A percentile compares a stretch with the other conserved stretches of the same genome.
Conservation (phyloP, 805 yeast genomes). For the Barnettozyma populi region DNA sequence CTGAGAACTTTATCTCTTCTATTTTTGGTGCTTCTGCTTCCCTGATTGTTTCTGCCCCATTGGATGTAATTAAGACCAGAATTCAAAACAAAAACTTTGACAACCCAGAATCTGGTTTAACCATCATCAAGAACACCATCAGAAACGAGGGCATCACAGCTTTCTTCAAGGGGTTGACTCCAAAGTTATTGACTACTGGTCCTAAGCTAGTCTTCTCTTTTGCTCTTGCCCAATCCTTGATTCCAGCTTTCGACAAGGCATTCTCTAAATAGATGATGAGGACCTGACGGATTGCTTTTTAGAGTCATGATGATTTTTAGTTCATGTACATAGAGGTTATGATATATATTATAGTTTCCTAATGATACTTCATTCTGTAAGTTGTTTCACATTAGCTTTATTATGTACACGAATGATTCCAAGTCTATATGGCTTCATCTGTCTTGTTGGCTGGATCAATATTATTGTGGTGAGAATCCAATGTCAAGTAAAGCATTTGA, state of each 20-base stretch:
- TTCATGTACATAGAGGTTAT: slow-evolving; percentile 9
- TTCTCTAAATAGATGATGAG: slow-evolving; percentile 27
- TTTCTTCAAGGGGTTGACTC: slow-evolving; percentile 86
- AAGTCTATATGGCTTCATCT: slow-evolving; percentile 3
- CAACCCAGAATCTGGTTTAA: slow-evolving; percentile 90
- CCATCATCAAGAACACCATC: slow-evolving; percentile 87
- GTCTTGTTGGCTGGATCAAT: slow-evolving; percentile 23
- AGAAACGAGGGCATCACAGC: slow-evolving; percentile 84
- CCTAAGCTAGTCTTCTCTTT: slow-evolving; percentile 98
- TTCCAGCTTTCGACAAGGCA: slow-evolving; percentile 87
- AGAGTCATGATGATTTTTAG: not conserved
- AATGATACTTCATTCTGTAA: not conserved
- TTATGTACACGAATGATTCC: slow-evolving; percentile 3
- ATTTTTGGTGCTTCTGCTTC: slow-evolving; percentile 97
- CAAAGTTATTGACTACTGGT: slow-evolving; percentile 94
- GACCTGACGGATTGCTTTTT: not conserved
- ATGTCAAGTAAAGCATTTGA: slow-evolving; percentile 63
- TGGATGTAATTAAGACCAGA: slow-evolving; percentile 97
- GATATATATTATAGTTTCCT: not conserved
- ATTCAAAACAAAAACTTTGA: slow-evolving; percentile 96
- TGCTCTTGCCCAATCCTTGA: slow-evolving; percentile 94
- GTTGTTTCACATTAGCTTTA: not conserved
- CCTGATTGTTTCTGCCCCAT: slow-evolving; percentile 92
- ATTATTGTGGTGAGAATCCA: slow-evolving; percentile 57
- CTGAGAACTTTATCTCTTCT: slow-evolving; percentile 90